These are phyloP conservation scores for Apiospora phragmitis DNA, from an alignment of 2,329 filamentous ascomycete species.

Conservation along the genomic window DNA sequence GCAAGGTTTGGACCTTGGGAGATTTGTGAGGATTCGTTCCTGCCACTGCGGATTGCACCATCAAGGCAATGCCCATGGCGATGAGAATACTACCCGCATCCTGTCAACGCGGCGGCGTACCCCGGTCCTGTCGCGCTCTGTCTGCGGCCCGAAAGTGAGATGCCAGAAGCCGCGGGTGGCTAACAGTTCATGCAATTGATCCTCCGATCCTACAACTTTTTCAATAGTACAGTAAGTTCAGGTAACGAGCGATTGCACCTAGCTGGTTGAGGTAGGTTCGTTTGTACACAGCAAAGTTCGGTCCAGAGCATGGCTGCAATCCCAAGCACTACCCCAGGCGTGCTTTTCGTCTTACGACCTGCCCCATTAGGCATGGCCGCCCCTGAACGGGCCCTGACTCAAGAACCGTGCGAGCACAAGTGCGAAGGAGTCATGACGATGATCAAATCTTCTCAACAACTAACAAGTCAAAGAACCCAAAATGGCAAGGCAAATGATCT, in stretches of 20 bases:
- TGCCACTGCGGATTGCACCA: not conserved
- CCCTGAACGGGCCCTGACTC: not conserved
- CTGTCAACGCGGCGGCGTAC: not conserved
- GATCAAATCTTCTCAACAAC: not conserved
- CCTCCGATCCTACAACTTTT: no score
- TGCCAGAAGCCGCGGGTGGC: not conserved
- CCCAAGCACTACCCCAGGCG: not conserved
- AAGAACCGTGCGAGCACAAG: not conserved
- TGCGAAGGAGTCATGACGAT: not conserved
- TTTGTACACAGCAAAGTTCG: not conserved
- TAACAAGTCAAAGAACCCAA: not conserved
- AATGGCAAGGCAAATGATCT: not conserved
- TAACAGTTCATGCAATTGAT: not conserved
- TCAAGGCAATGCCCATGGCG: constrained; percentile 2
- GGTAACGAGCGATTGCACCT: no score
- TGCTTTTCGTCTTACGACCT: not conserved
- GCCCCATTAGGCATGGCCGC: not conserved
- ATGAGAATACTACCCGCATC: constrained; percentile 12
- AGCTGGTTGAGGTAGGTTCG: not conserved
- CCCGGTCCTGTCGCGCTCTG: not conserved
- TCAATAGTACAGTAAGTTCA: no score
- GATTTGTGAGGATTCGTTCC: constrained; percentile 18
- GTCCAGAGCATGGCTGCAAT: not conserved
- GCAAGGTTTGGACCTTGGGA: constrained; percentile 39
- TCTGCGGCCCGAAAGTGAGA: not conserved